These are phyloP conservation scores for Trichophyton simii DNA, from an alignment of 2,329 filamentous ascomycete genomes.

Conservation along the genomic window DNA sequence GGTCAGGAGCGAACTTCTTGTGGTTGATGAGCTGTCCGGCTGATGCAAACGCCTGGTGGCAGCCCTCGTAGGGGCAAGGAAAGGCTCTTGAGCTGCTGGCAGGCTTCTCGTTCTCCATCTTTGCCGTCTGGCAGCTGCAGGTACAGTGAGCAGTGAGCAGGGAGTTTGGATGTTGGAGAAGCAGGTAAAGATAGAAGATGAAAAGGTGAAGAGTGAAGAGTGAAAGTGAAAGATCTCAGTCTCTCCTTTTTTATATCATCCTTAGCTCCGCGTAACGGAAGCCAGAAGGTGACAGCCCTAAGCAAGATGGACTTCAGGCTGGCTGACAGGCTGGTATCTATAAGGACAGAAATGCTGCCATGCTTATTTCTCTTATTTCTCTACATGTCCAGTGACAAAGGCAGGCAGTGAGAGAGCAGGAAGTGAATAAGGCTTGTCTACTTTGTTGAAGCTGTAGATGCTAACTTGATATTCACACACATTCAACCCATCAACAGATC, in stretches of 20 bases:
- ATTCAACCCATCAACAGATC: no score
- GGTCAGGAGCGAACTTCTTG: constrained; percentile 32
- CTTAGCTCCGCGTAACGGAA: not conserved
- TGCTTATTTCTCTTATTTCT: no score
- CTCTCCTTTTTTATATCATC: not conserved
- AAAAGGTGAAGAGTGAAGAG: not conserved
- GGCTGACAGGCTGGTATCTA: no score
- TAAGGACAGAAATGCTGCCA: no score
- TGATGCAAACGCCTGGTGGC: constrained; percentile 35
- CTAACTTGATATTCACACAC: no score
- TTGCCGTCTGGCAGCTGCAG: not conserved
- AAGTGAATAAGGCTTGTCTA: no score
- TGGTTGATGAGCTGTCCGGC: constrained; percentile 39
- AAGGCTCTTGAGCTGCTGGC: constrained; percentile 14
- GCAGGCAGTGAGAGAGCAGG: not conserved
- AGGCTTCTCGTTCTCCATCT: not conserved
- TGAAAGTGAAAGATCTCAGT: not conserved
- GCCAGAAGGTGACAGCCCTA: not conserved
- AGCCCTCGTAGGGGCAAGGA: constrained; percentile 36
- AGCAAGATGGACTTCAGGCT: not conserved
- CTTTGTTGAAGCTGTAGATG: no score
- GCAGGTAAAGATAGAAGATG: no score
- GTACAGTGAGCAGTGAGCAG: not conserved
- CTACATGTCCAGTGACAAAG: not conserved
- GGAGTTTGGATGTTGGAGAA: no score